These are phyloP conservation scores for Fusarium vanettenii DNA, from an alignment of 2,329 filamentous ascomycete species.

Conservation along the genomic window DNA sequence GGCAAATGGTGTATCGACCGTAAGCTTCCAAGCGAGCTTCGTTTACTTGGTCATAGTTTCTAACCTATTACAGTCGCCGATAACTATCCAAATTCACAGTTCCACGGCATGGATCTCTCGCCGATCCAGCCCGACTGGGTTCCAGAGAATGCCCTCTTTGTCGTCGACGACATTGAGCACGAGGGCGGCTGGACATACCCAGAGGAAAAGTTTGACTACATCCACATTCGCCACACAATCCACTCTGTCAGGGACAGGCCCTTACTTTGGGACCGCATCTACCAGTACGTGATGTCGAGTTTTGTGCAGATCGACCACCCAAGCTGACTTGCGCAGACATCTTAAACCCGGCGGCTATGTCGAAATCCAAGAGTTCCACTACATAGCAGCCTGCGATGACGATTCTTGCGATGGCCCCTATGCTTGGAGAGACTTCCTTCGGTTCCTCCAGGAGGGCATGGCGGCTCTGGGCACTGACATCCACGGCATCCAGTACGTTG, in stretches of 20 bases:
- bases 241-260: slow-evolving; percentile 57
- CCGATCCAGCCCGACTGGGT: slow-evolving; percentile 65
- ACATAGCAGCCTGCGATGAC: slow-evolving; percentile 58
- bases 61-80: slow-evolving; percentile 56
- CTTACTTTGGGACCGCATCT: slow-evolving; percentile 56
- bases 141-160: slow-evolving; percentile 62
- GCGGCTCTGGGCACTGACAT: slow-evolving; percentile 55
- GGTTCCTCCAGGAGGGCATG: slow-evolving; percentile 55
- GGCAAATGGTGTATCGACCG: slow-evolving; percentile 63
- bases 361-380: slow-evolving; percentile 61
- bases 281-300: slow-evolving; percentile 48
- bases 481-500: slow-evolving; percentile 52
- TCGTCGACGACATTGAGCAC: slow-evolving; percentile 64
- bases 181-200: slow-evolving; percentile 61
- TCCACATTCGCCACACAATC: slow-evolving; percentile 61
- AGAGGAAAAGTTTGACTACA: slow-evolving; percentile 59
- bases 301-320: not conserved
- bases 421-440: slow-evolving; percentile 59
- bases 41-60: not conserved
- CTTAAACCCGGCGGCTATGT: slow-evolving; percentile 64
- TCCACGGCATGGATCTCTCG: slow-evolving; percentile 63
- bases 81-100: slow-evolving; percentile 55
- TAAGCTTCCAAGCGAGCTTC: slow-evolving; percentile 47
- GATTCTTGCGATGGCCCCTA: slow-evolving; percentile 55
- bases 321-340: slow-evolving; percentile 50